phyloP scores from a whole-genome alignment of 441 rosid genomes.

The Francoa sonchifolia region DNA sequence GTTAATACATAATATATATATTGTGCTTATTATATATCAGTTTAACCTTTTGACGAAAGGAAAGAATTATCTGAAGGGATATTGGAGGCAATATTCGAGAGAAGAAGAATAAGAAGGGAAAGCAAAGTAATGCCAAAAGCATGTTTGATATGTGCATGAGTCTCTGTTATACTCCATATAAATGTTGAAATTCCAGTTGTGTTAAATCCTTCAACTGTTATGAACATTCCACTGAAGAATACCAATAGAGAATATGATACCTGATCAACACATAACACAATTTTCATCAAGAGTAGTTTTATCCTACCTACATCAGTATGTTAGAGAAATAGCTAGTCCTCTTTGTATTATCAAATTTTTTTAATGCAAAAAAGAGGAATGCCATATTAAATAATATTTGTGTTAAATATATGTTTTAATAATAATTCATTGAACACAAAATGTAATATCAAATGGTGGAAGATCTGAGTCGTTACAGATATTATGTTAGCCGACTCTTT shows the following conservation, averaged over 20 bases:
- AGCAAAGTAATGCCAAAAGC: slow-evolving; percentile 41
- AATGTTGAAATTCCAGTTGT: slow-evolving; percentile 65
- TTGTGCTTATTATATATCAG: background rate
- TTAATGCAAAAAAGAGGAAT: no score
- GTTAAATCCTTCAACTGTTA: slow-evolving; percentile 68
- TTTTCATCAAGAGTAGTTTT: background rate
- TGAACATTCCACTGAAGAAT: slow-evolving; percentile 88
- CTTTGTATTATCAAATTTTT: background rate
- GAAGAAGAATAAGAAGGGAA: slow-evolving; percentile 43
- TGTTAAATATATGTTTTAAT: no score
- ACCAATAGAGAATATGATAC: slow-evolving; percentile 67
- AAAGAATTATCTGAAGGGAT: slow-evolving; percentile 59
- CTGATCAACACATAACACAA: slow-evolving; percentile 21
- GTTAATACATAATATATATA: no score
- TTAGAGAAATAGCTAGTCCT: background rate
- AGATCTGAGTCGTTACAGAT: no score
- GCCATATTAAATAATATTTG: no score
- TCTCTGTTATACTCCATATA: slow-evolving; percentile 64
- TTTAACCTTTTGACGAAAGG: background rate
- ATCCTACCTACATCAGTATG: background rate
- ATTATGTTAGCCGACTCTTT: no score
- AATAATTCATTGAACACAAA: no score
- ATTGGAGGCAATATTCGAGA: slow-evolving; percentile 70
- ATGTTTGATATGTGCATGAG: slow-evolving; percentile 37
- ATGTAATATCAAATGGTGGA: no score